Evolutionary conservation across 257 asterid species (phyloP), one percentile per base, ranked within the genome.

Genomic region (Nicotiana otophora): DNA sequence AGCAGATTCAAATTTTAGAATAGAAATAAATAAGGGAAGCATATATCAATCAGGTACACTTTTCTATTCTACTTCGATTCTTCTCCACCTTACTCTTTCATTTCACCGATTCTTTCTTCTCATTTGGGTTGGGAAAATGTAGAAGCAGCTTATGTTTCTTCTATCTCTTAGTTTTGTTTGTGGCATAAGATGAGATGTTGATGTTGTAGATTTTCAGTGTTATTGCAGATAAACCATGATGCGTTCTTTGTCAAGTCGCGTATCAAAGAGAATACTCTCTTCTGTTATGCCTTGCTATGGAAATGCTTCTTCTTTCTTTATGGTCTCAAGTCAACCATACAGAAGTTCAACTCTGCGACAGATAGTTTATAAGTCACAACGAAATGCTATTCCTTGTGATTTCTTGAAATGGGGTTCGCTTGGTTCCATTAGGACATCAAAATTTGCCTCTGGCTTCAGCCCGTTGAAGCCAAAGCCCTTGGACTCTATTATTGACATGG

Each of bases 381-480:
- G 72, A 77, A 19, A 82, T 78, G 84, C 79, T 20, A 76, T 89
- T 86, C 88, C 89, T 58, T 54, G 83, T 54, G 86, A 87, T 76
- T 86, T 87, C 82, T 57, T 85, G 88, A 90, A 87, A 80, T 78
- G 87, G 90, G 84, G 89, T 74, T 87, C 90, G 0, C 84, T 79
- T 58, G 93, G 95, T 65, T 90, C 81, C 55, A 84, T 85, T 84
- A 88, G 94, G 88, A 89, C 88, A 10, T 80, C 91, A 80, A 94
- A 92, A 64, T 96, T 94, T 84, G 97, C 98, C 17, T 75, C 89
- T 3, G 98, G 98, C 53, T 93, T 91, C 89, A 84, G 87, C n/a
- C 97, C 98, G 1, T 83, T 96, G 92, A 89, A 90, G 87, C 87
- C 55, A 48, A 93, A 94, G 87, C 92, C 95, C 19, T 82, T 96